Base-by-base conservation (phyloP, 441 rosid genomes). In the Brassica hybrid region DNA sequence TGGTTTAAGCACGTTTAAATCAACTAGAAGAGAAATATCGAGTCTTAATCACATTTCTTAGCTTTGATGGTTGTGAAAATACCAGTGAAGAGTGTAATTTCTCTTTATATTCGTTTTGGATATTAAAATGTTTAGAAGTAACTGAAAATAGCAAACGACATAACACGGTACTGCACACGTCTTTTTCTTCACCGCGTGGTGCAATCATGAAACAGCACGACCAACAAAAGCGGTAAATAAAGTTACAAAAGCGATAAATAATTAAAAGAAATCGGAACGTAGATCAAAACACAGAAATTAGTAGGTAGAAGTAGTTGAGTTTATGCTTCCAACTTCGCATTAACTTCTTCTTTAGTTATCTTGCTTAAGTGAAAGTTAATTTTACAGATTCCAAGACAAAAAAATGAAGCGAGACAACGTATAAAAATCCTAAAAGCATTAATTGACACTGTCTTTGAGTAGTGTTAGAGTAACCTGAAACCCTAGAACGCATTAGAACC, bases 251-350 rank as follows among this genome's bases (percentile, higher is more conserved):
- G 43, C 43, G 43, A 11, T 73, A 38, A 79, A 57, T 21, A 21
- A 21, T 21, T 21, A 21, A 21, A 21, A 21, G 32, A 27, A 27
- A 27, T 66, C 54, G 23, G 79, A 69, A 69, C 60, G 41, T 79
- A 19, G 62, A 32, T 19, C 69, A 41, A 63, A 14, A 48, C 50
- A 48, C 74, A 66, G 36, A 76, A 62, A 45, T 41, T 58, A 69
- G 79, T 76, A 50, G 69, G 76, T 61, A 73, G 76, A 41, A 32
- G 76, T 76, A 25, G 66, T 69, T 81, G 76, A 50, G 25, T 69
- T 77, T 82, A 64, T 84, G 69, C 69, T 68, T 82, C 78, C 68
- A 59, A 23, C 19, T 79, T 84, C 77, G 59, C 74, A 60, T 72
- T 74, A 57, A 50, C 10, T 68, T 61, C 67, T 18, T 69, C 62